Conservation (phyloP, 2,329 filamentous ascomycete genomes). For the Aspergillus clavatus region DNA sequence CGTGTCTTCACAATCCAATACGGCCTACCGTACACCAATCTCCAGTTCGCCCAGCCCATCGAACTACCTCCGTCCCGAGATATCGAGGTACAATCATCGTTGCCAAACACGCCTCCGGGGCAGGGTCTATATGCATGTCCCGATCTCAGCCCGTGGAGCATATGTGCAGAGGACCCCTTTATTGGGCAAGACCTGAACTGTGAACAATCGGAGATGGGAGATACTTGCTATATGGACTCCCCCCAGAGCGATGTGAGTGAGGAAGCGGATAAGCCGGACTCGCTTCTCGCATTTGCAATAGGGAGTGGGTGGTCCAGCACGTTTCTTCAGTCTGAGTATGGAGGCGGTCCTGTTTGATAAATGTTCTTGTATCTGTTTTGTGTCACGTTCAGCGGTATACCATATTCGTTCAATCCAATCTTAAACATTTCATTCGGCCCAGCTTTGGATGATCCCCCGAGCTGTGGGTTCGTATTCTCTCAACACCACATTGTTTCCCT, state of each 20-base stretch:
- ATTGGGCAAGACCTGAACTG: not conserved
- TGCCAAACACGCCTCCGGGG: not conserved
- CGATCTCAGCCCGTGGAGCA: not conserved
- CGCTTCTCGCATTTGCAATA: not conserved
- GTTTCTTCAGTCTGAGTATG: not conserved
- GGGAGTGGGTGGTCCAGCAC: not conserved
- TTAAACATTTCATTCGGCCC: constrained; percentile 30
- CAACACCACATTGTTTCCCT: constrained; percentile 42
- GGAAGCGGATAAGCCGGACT: not conserved
- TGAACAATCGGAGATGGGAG: not conserved
- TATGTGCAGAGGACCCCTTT: not conserved
- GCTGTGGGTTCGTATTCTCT: constrained; percentile 55
- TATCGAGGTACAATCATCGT: not conserved
- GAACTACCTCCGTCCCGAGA: not conserved
- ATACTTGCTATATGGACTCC: not conserved
- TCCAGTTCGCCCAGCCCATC: not conserved
- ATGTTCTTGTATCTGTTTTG: too few relatives aligned
- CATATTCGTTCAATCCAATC: too few relatives aligned
- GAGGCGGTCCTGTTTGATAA: too few relatives aligned
- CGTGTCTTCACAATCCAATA: not conserved
- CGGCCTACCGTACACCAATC: not conserved
- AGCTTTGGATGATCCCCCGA: constrained; percentile 51
- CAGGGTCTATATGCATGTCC: not conserved
- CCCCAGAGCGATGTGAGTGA: not conserved
- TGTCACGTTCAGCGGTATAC: too few relatives aligned